phyloP scores from a whole-genome alignment of 495 filamentous ascomycete species.

The Trichocladium antarcticum region DNA sequence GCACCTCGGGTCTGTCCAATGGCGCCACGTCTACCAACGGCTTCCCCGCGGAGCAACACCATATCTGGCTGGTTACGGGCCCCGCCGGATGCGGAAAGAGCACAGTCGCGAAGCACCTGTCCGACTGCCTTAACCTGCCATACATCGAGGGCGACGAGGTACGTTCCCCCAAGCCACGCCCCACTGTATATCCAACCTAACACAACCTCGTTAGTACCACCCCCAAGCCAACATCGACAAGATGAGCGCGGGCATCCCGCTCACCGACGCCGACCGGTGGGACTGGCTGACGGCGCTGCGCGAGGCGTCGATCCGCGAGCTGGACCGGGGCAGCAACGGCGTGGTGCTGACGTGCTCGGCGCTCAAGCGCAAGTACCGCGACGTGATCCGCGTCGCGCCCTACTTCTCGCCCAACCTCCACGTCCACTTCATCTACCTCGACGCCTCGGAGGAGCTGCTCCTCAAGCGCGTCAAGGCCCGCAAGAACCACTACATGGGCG shows the following conservation, averaged over 20 bases:
- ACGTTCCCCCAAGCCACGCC: slow-evolving; percentile 28
- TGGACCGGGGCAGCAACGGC: slow-evolving; percentile 51
- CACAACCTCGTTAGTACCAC: slow-evolving; percentile 59
- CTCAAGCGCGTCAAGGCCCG: slow-evolving; percentile 61
- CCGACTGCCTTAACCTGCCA: slow-evolving; percentile 56
- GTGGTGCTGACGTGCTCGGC: slow-evolving; percentile 95
- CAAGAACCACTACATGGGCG: slow-evolving; percentile 91
- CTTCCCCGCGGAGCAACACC: slow-evolving; percentile 42
- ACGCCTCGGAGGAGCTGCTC: slow-evolving; percentile 61
- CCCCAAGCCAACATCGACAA: slow-evolving; percentile 78
- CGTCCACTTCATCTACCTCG: slow-evolving; percentile 89
- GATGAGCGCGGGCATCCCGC: slow-evolving; percentile 75
- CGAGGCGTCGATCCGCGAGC: slow-evolving; percentile 58
- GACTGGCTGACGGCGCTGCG: slow-evolving; percentile 91
- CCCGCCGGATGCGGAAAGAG: slow-evolving; percentile 95
- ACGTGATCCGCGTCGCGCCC: slow-evolving; percentile 84
- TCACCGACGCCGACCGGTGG: slow-evolving; percentile 95
- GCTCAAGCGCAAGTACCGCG: slow-evolving; percentile 92
- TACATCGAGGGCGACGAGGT: slow-evolving; percentile 97
- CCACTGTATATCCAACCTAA: neutral
- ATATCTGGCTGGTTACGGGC: slow-evolving; percentile 97
- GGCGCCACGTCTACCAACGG: slow-evolving; percentile 20
- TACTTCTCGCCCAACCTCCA: slow-evolving; percentile 64
- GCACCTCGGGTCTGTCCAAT: slow-evolving; percentile 20
- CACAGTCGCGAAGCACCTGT: slow-evolving; percentile 73